These are phyloP conservation scores for Aureococcus anophagefferens DNA, from an alignment of 108 stramenopile genomes.

Conservation along the genomic window DNA sequence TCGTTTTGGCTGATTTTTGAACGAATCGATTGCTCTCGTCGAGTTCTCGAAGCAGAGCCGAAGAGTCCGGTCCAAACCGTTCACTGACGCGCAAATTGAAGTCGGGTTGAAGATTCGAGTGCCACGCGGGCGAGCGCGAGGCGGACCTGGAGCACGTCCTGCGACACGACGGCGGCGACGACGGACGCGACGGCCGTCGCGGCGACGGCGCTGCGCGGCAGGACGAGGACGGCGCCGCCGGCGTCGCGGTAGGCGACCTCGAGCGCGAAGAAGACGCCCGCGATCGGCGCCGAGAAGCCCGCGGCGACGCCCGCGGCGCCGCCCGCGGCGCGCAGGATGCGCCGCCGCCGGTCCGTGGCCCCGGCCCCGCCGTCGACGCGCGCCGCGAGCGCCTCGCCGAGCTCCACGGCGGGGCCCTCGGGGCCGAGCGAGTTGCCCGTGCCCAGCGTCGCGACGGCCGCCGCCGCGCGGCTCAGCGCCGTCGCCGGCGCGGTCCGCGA, in stretches of 20 bases:
- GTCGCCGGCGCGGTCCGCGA: constrained; percentile 22
- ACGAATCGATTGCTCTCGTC: too few species aligned
- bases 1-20: too few species aligned
- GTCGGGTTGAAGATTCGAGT: too few species aligned
- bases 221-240: too few species aligned
- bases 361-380: background rate
- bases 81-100: too few species aligned
- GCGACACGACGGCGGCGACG: background rate
- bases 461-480: constrained; percentile 46
- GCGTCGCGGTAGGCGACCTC: too few species aligned
- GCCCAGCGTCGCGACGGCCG: constrained; percentile 70
- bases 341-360: background rate
- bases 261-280: constrained; percentile 84
- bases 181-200: background rate
- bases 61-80: too few species aligned
- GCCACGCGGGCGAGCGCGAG: too few species aligned
- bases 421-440: constrained; percentile 77
- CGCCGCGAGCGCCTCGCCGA: constrained; percentile 41
- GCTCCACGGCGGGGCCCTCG: constrained; percentile 76
- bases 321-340: constrained; percentile 62
- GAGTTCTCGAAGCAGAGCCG: too few species aligned
- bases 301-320: constrained; percentile 82
- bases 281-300: constrained; percentile 84
- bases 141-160: background rate
- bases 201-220: background rate